Evolutionary conservation across 176 grass and related monocot species (phyloP).

Genomic region (Avena insularis): DNA sequence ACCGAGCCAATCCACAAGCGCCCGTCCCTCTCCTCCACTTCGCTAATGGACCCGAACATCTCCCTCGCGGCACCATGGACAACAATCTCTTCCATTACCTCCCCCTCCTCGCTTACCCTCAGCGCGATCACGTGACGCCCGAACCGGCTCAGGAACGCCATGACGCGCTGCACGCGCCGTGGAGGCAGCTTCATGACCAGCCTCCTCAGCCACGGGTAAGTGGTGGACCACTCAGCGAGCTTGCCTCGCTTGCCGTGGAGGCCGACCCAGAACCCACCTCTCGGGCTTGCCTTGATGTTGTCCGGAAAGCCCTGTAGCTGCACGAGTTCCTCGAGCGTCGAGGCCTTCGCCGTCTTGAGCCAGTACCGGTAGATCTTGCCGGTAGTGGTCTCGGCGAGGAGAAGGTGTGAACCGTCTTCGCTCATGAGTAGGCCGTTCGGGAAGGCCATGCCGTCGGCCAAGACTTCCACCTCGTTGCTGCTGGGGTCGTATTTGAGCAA

Average conservation of each 20-base stretch:
- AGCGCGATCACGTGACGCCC: constrained; percentile 44
- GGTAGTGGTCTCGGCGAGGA: constrained; percentile 64
- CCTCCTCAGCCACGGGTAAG: constrained; percentile 38
- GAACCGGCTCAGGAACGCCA: constrained; percentile 12
- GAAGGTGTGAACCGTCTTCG: constrained; percentile 51
- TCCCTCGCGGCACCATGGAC: constrained; percentile 19
- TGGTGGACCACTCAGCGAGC: constrained; percentile 42
- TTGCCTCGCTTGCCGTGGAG: constrained; percentile 58
- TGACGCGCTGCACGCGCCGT: neutral
- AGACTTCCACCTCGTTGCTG: constrained; percentile 40
- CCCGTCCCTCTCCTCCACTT: constrained; percentile 59
- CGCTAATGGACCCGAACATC: constrained; percentile 38
- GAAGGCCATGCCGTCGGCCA: constrained; percentile 59
- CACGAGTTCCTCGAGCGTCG: constrained; percentile 33
- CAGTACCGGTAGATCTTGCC: constrained; percentile 59
- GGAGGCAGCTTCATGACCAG: constrained; percentile 17
- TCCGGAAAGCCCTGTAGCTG: constrained; percentile 57
- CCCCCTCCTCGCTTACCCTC: constrained; percentile 49
- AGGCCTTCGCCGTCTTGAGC: constrained; percentile 40
- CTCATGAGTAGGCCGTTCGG: constrained; percentile 71
- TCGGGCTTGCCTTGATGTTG: constrained; percentile 69
- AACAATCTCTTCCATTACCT: constrained; percentile 19
- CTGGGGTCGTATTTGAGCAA: constrained; percentile 63
- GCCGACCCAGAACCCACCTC: constrained; percentile 69
- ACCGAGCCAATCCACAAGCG: constrained; percentile 60